A percentile compares a stretch with the other conserved stretches of the same genome.
phyloP scores from a whole-genome alignment of 257 asterid genomes.

The Leptodermis oblonga region DNA sequence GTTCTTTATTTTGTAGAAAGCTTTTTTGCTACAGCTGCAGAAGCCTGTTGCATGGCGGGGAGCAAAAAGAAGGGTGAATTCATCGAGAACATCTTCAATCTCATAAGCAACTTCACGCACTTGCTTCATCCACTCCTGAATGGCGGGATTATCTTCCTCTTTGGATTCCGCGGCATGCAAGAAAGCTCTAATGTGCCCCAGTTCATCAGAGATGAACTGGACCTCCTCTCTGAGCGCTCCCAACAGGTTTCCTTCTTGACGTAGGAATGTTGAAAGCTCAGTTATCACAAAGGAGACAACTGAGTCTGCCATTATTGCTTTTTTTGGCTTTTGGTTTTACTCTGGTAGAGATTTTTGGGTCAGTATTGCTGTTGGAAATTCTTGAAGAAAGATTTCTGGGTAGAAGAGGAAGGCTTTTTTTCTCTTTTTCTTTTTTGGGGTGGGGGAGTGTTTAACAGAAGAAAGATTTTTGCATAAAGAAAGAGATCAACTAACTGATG shows the following conservation, averaged over 20 bases:
- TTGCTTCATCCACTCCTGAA: constrained; percentile 32
- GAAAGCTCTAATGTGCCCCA: constrained; percentile 30
- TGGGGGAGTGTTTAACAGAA: too few species aligned
- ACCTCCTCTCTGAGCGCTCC: constrained; percentile 17
- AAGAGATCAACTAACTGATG: too few species aligned
- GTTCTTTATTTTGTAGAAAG: neutral
- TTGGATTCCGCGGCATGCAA: constrained; percentile 29
- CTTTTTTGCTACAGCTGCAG: neutral
- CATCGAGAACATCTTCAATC: constrained; percentile 35
- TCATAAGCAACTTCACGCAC: constrained; percentile 34
- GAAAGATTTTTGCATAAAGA: too few species aligned
- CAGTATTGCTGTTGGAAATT: too few species aligned
- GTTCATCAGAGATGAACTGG: constrained; percentile 23
- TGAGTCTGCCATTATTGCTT: constrained; percentile 25
- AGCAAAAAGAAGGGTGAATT: constrained; percentile 7
- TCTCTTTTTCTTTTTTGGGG: neutral
- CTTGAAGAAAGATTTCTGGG: neutral
- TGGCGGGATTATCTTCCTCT: constrained; percentile 24
- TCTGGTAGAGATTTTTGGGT: neutral
- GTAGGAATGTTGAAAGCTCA: constrained; percentile 21
- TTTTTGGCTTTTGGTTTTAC: neutral
- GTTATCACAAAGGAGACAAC: constrained; percentile 19
- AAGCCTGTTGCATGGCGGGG: constrained; percentile 4
- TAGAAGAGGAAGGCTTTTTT: neutral
- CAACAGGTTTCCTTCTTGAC: constrained; percentile 9